These are phyloP conservation scores for Moniliella sp. DNA, from an alignment of 1,284 basidiomycete species.

Conservation along the genomic window DNA sequence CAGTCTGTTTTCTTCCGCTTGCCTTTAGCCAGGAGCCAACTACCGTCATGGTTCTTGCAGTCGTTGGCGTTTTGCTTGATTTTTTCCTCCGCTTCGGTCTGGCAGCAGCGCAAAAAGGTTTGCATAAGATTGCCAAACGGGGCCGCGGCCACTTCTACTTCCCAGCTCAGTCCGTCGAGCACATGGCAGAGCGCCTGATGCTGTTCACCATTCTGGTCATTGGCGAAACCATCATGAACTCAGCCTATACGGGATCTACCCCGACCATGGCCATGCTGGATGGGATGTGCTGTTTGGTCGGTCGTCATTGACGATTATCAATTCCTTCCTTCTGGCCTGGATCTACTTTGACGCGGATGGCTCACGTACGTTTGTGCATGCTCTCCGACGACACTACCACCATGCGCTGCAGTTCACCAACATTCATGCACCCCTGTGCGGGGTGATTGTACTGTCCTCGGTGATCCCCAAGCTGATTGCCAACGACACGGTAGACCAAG, in stretches of 20 bases:
- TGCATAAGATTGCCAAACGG: constrained; percentile 9
- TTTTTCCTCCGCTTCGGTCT: constrained; percentile 11
- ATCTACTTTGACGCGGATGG: constrained; percentile 16
- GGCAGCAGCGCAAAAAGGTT: constrained; percentile 8
- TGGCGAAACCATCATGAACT: constrained; percentile 18
- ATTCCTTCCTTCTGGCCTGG: constrained; percentile 27
- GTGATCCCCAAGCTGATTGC: constrained; percentile 11
- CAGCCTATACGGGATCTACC: constrained; percentile 1
- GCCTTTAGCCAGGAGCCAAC: constrained; percentile 6
- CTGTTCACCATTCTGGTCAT: constrained; percentile 25
- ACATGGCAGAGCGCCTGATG: constrained; percentile 17
- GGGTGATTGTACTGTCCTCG: constrained; percentile 16
- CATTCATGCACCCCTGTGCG: constrained; percentile 26
- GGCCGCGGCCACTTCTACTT: constrained; percentile 18
- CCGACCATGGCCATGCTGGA: constrained; percentile 1
- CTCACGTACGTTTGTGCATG: constrained; percentile 26
- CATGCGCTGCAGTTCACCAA: constrained; percentile 21
- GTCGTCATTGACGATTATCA: constrained; percentile 14
- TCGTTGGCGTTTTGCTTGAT: constrained; percentile 14
- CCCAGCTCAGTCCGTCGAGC: constrained; percentile 14
- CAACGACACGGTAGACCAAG: constrained; percentile 5
- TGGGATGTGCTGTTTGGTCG: constrained; percentile 10
- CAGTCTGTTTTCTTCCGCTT: constrained; percentile 21
- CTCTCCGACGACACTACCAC: constrained; percentile 22
- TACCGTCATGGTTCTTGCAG: constrained; percentile 10